Evolutionary conservation across 148 eudicot genomes (phyloP).

Genomic region (Amaranthus palmeri): DNA sequence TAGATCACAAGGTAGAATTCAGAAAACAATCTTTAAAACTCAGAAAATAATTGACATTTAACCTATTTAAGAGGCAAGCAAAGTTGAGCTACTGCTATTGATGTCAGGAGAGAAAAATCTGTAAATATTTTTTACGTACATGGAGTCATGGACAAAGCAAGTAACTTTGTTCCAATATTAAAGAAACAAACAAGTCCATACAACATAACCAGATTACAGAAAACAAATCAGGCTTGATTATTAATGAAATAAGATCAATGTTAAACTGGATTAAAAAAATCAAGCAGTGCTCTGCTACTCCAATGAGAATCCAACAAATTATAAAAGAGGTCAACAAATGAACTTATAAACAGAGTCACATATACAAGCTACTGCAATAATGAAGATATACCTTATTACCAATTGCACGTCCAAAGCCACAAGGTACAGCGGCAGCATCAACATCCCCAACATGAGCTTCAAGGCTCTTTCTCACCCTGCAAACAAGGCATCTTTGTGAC

Average conservation of each 20-base stretch:
- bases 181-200: neutral
- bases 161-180: slow-evolving; percentile 2
- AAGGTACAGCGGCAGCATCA: slow-evolving; percentile 94
- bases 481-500: neutral
- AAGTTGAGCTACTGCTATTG: neutral
- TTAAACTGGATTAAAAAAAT: neutral
- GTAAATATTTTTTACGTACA: neutral
- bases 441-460: slow-evolving; percentile 69
- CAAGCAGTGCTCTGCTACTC: neutral
- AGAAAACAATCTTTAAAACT: neutral
- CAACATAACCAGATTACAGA: neutral
- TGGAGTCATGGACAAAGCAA: neutral
- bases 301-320: slow-evolving; percentile 1
- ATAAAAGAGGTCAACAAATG: slow-evolving; percentile 3
- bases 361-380: neutral
- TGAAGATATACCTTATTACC: slow-evolving; percentile 73
- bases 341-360: neutral
- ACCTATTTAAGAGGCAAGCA: neutral
- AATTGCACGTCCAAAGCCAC: slow-evolving; percentile 94
- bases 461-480: slow-evolving; percentile 72
- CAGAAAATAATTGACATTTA: neutral
- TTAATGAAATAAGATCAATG: neutral
- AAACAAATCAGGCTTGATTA: neutral
- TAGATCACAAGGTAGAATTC: neutral
- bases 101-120: neutral